Percentiles rank a stretch among this genome's conserved stretches.
These are phyloP conservation scores for Phytophthora pini DNA, from an alignment of 352 stramenopile genomes.

Conservation along the genomic window DNA sequence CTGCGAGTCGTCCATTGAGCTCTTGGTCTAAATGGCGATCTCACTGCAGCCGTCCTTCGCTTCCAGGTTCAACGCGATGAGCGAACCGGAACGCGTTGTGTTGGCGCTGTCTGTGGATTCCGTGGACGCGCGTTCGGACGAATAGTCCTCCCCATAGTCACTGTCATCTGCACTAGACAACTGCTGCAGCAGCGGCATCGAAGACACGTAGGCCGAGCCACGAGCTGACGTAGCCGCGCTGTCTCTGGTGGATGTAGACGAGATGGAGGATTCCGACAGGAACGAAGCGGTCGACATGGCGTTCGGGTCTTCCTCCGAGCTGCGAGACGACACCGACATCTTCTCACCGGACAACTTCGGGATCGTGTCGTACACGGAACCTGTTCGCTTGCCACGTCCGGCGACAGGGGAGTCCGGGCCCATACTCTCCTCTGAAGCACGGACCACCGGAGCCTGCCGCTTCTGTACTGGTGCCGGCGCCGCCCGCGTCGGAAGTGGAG, in stretches of 20 bases:
- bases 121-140: conserved; percentile 31
- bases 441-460: background rate
- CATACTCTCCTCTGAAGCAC: conserved; percentile 38
- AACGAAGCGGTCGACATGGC: conserved; percentile 32
- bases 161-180: conserved; percentile 30
- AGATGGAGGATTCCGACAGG: conserved; percentile 34
- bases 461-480: background rate
- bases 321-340: conserved; percentile 20
- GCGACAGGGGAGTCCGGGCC: conserved; percentile 33
- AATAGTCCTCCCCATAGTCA: conserved; percentile 34
- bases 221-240: conserved; percentile 20
- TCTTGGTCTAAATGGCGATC: conserved; percentile 41
- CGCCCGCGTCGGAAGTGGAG: conserved; percentile 11
- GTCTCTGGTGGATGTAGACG: conserved; percentile 31
- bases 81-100: conserved; percentile 35
- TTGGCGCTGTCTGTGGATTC: conserved; percentile 32
- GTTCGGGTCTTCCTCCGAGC: conserved; percentile 23
- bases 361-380: conserved; percentile 41
- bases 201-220: conserved; percentile 29
- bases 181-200: conserved; percentile 36
- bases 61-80: conserved; percentile 47
- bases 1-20: conserved; percentile 2
- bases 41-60: conserved; percentile 41
- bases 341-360: conserved; percentile 37
- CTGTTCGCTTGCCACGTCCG: conserved; percentile 32